Conservation (phyloP, 2,329 filamentous ascomycete species). For the Mollisiaceae sp. region DNA sequence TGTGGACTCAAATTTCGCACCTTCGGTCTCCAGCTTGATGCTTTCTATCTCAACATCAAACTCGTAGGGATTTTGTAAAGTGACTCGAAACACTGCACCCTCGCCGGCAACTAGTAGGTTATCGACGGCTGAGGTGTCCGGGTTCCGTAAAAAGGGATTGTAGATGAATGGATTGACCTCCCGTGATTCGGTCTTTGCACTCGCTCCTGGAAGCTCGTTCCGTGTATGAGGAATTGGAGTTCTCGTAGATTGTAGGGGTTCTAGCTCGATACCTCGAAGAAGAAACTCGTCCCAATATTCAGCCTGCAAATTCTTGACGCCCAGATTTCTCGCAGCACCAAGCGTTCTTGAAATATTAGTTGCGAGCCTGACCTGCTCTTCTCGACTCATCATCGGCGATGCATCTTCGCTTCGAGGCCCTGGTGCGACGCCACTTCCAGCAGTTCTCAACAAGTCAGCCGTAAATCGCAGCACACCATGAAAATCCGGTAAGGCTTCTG, state of each 20-base stretch:
- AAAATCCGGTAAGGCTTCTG: conserved; percentile 91
- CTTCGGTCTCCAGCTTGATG: conserved; percentile 75
- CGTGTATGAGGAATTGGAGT: conserved; percentile 69
- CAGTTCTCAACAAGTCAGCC: conserved; percentile 79
- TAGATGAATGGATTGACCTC: conserved; percentile 86
- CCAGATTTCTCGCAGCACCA: conserved; percentile 75
- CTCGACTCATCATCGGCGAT: conserved; percentile 71
- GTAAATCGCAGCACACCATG: conserved; percentile 88
- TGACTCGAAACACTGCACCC: conserved; percentile 76
- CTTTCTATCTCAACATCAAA: conserved; percentile 90
- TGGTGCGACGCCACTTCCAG: conserved; percentile 80
- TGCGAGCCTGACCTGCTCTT: conserved; percentile 85
- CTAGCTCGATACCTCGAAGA: conserved; percentile 75
- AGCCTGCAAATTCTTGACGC: conserved; percentile 70
- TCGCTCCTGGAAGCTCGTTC: conserved; percentile 53
- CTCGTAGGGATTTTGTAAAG: conserved; percentile 92
- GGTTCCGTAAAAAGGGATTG: conserved; percentile 83
- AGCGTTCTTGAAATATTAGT: conserved; percentile 88
- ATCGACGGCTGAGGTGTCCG: conserved; percentile 63
- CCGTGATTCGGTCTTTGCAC: conserved; percentile 46
- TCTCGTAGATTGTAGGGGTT: conserved; percentile 63
- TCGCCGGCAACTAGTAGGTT: conserved; percentile 80
- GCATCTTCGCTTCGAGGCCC: conserved; percentile 71
- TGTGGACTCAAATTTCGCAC: conserved; percentile 71
- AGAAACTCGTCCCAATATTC: conserved; percentile 99